These are phyloP conservation scores for Xerocomellus intermedius DNA, from an alignment of 768 basidiomycete genomes.

Conservation along the genomic window DNA sequence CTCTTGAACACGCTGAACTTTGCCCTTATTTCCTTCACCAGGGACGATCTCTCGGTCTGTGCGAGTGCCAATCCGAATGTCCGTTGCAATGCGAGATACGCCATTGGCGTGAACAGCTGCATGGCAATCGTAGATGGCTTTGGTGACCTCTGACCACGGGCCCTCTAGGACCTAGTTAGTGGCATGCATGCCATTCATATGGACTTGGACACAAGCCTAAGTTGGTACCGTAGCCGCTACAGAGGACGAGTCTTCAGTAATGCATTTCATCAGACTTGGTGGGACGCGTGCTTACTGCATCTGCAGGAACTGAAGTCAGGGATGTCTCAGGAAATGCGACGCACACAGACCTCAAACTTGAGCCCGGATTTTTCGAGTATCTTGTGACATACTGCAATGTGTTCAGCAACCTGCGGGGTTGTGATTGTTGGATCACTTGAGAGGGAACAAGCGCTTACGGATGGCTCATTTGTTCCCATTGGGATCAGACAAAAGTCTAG, in stretches of 20 bases:
- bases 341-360: conserved; percentile 64
- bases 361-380: conserved; percentile 83
- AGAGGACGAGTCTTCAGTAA: conserved; percentile 4
- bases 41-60: conserved; percentile 60
- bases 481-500: conserved; percentile 88
- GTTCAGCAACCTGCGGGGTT: conserved; percentile 58
- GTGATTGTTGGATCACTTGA: conserved; percentile 2
- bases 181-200: neutral
- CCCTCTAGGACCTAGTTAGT: conserved; percentile 51
- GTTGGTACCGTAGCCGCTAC: conserved; percentile 90
- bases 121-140: conserved; percentile 91
- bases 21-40: conserved; percentile 73
- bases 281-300: conserved; percentile 36
- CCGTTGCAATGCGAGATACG: conserved; percentile 77
- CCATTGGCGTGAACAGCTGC: conserved; percentile 79
- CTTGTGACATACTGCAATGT: conserved; percentile 79
- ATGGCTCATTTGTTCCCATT: conserved; percentile 73
- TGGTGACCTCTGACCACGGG: conserved; percentile 79
- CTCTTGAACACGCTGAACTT: conserved; percentile 78
- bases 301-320: conserved; percentile 15
- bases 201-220: conserved; percentile 46
- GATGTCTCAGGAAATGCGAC: neutral
- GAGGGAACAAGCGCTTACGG: conserved; percentile 42
- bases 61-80: conserved; percentile 93
- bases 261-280: conserved; percentile 34